A percentile compares a stretch with the other conserved stretches of the same genome.
Evolutionary conservation across 176 grass and related monocot species (phyloP).

Genomic region (Oryza brachyantha): DNA sequence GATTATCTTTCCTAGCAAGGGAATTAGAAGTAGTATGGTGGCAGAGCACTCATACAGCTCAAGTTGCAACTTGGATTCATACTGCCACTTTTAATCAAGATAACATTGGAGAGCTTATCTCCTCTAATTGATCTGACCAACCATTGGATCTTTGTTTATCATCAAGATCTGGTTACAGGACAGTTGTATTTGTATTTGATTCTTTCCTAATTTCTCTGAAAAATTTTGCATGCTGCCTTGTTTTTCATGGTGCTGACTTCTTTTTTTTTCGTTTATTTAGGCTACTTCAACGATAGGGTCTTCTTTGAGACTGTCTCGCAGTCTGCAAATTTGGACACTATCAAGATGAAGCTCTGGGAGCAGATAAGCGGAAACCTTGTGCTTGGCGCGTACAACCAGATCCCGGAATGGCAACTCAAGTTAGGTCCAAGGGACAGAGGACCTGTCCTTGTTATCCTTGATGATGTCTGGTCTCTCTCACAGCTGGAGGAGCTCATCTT

Average conservation of each 20-base stretch:
- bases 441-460: slow-evolving; percentile 80
- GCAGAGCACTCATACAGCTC: neutral
- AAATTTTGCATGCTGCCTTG: neutral
- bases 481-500: slow-evolving; percentile 83
- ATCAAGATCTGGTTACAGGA: neutral
- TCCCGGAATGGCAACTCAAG: slow-evolving; percentile 84
- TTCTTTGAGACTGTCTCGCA: slow-evolving; percentile 92
- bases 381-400: slow-evolving; percentile 80
- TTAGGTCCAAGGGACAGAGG: slow-evolving; percentile 64
- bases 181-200: neutral
- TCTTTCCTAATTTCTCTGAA: neutral
- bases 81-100: neutral
- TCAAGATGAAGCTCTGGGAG: slow-evolving; percentile 90
- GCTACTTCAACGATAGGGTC: slow-evolving; percentile 75
- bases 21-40: neutral
- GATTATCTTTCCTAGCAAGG: neutral
- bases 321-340: slow-evolving; percentile 71
- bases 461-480: slow-evolving; percentile 87
- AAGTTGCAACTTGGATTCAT: neutral
- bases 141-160: neutral
- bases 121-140: neutral
- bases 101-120: neutral
- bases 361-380: slow-evolving; percentile 84
- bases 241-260: slow-evolving; percentile 2
- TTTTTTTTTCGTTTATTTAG: slow-evolving; percentile 42